Conservation (phyloP, 2,329 filamentous ascomycete species). For the Ceratocystis lukuohia region DNA sequence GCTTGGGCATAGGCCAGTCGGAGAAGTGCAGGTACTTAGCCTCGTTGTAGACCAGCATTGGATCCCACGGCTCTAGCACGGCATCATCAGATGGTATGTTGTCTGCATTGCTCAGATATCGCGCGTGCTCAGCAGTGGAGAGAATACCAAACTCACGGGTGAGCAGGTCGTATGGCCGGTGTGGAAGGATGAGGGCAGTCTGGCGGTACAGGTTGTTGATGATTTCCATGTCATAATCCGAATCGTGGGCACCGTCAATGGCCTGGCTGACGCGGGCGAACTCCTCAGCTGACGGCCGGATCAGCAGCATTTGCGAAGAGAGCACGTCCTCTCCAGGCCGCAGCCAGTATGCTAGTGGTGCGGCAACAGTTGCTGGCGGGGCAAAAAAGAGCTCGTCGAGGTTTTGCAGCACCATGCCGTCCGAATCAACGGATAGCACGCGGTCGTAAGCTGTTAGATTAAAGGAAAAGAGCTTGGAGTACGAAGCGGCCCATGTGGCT, state of each 20-base stretch:
- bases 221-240: slow-evolving; percentile 52
- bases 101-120: slow-evolving; percentile 32
- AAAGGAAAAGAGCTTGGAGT: slow-evolving; percentile 56
- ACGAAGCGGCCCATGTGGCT: slow-evolving; percentile 49
- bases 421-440: slow-evolving; percentile 44
- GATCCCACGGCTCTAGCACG: slow-evolving; percentile 41
- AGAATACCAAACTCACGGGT: slow-evolving; percentile 43
- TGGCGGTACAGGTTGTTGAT: slow-evolving; percentile 48
- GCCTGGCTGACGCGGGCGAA: slow-evolving; percentile 28
- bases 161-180: slow-evolving; percentile 47
- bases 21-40: slow-evolving; percentile 58
- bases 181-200: slow-evolving; percentile 47
- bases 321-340: slow-evolving; percentile 40
- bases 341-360: slow-evolving; percentile 61
- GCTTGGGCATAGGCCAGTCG: slow-evolving; percentile 57
- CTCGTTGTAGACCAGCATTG: slow-evolving; percentile 38
- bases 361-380: slow-evolving; percentile 46
- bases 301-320: slow-evolving; percentile 47
- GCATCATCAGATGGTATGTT: slow-evolving; percentile 26
- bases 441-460: slow-evolving; percentile 46
- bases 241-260: slow-evolving; percentile 20
- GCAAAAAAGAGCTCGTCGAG: slow-evolving; percentile 62
- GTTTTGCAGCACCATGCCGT: slow-evolving; percentile 46
- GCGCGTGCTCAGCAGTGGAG: slow-evolving; percentile 32
- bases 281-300: slow-evolving; percentile 44